Evolutionary conservation across 257 asterid species (phyloP).

Genomic region (Coffea canephora): DNA sequence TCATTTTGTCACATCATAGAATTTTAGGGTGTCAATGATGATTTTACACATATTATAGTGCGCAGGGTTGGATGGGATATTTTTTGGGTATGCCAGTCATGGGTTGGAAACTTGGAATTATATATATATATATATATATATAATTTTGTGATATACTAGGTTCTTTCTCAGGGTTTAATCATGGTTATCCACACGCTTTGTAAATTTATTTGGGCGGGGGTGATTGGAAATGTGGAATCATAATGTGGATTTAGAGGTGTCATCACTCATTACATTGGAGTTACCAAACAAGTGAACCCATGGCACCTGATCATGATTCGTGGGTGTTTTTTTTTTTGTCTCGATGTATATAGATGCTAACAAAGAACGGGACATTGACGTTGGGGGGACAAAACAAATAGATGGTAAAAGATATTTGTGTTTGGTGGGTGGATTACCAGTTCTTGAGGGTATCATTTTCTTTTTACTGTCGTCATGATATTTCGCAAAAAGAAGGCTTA

Average conservation of each 20-base stretch:
- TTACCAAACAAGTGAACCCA: slow-evolving; percentile 4
- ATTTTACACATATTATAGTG: neutral
- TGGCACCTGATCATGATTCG: slow-evolving; percentile 22
- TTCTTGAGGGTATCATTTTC: neutral
- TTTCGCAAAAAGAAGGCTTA: neutral
- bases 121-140: no score
- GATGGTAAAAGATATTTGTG: slow-evolving; percentile 6
- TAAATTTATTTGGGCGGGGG: slow-evolving; percentile 5
- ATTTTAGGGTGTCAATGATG: neutral
- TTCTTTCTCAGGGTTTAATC: slow-evolving; percentile 18
- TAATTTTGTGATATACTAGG: slow-evolving; percentile 31
- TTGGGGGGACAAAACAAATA: slow-evolving; percentile 14
- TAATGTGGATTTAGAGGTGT: slow-evolving; percentile 8
- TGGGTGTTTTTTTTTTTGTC: slow-evolving; percentile 15
- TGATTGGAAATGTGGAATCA: slow-evolving; percentile 22
- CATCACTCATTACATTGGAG: slow-evolving; percentile 22
- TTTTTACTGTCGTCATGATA: neutral
- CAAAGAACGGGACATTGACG: slow-evolving; percentile 17
- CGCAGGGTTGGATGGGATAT: neutral
- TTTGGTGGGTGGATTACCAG: slow-evolving; percentile 11
- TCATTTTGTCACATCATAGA: neutral
- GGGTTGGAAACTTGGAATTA: neutral
- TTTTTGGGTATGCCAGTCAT: neutral
- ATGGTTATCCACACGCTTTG: slow-evolving; percentile 22
- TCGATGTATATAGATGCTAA: slow-evolving; percentile 17